These are phyloP conservation scores for Bryum argenteum DNA, from an alignment of 225 moss, liverwort and hornwort species.

Conservation along the genomic window DNA sequence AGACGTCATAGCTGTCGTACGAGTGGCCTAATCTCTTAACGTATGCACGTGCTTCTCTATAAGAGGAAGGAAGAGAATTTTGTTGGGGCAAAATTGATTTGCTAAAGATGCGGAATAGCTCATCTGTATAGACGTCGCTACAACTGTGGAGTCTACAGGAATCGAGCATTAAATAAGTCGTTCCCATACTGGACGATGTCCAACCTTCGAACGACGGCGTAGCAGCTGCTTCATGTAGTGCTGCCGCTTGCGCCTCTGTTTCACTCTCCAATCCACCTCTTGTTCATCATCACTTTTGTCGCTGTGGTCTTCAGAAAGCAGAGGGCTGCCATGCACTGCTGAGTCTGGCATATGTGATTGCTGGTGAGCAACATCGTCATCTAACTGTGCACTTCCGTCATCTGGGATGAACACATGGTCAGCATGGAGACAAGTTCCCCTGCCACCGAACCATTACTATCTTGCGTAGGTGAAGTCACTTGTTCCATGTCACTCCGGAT, in stretches of 20 bases:
- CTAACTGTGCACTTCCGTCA: too few species aligned
- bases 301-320: too few species aligned
- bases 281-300: background rate
- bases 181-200: background rate
- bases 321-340: too few species aligned
- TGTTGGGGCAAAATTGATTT: background rate
- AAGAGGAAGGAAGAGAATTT: background rate
- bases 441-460: too few species aligned
- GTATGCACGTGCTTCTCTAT: background rate
- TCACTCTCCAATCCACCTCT: background rate
- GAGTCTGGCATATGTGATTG: too few species aligned
- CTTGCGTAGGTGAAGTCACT: too few species aligned
- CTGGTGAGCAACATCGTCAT: too few species aligned
- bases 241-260: accelerated
- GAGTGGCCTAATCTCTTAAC: background rate
- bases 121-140: background rate
- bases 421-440: too few species aligned
- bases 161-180: background rate
- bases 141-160: background rate
- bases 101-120: background rate
- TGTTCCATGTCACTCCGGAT: too few species aligned
- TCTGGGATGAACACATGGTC: too few species aligned
- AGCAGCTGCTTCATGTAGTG: background rate
- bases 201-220: background rate
- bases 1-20: background rate